Base-by-base conservation (phyloP, 2,329 filamentous ascomycete genomes). In the Exophiala aquamarina region DNA sequence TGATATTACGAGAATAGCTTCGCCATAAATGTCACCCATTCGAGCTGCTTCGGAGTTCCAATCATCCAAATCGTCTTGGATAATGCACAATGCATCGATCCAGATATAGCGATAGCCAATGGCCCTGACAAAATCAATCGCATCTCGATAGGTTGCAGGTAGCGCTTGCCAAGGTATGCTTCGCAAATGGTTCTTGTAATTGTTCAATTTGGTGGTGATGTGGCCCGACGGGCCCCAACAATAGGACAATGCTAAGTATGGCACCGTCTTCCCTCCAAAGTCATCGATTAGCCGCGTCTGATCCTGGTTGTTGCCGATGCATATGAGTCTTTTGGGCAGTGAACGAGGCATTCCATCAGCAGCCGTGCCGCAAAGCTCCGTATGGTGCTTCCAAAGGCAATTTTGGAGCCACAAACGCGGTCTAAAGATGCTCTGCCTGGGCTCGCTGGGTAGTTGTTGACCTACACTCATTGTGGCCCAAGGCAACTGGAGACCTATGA, bases 71-170 rank as follows among this genome's bases (percentile, higher is more conserved):
- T 52, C 47, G 19, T 61, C 59, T 40, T 67, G 63, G 15, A 62
- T 42, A 15, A 67, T 64, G 28, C 65, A 67, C 0, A 66, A 45
- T 9, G 58, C 56, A 49, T 66, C 61, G 34, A 66, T 62, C 63
- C 63, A 66, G 6, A 66, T 41, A 35, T 63, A 66, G 1, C 36
- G 21, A 14, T 61, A 34, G 0, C 39, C 41, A 13, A 66, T 52
- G 3, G 43, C 38, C 13, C 51, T 47, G 3, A 59, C 58, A 9
- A 64, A 20, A 1, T 19, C 19, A 32, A 66, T 58, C 4, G 63
- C 60, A 26, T 65, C 60, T 7, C 32, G 55, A 17, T 61, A 59
- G 13, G 54, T 58, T 17, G 47, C 21, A 7, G 44, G 44, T 9
- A 47, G 44, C 10, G 14, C 37, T 14, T 19, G 20, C 33, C 34